Evolutionary conservation across 306 rosid genomes (phyloP), one percentile per base, ranked within the genome.

Genomic region (Corylus heterophylla): DNA sequence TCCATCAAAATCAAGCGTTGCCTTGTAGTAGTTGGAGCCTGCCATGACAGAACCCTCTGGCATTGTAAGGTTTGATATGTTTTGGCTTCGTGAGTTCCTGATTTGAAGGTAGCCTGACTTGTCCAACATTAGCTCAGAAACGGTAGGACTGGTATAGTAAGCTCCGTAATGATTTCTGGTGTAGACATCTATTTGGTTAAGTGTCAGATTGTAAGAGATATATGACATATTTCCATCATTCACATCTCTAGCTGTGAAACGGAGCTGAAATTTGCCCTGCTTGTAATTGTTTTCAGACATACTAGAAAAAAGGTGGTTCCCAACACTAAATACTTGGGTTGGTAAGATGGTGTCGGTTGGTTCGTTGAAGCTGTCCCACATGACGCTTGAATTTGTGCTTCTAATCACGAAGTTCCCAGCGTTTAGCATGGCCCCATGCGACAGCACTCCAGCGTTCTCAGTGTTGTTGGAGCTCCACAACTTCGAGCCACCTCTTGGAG

Each of bases 1-100:
- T 16, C 71, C 71, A 67, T 67, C 71, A 67, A 67, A 67, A n/a
- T 39, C 71, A 42, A 67, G 51, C 42, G 51, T 67, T 67, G 27
- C 71, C 50, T 48, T 67, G 71, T 39, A 42, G 51, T 67, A 67
- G 31, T 29, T 29, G 12, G 49, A 67, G 13, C 3, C 71, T 18
- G 12, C 12, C 27, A 29, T 37, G 51, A 8, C 51, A 35, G 0
- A 2, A 25, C 31, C 22, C 51, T 67, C 0, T 16, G 51, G 3
- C 9, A 29, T 29, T 18, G 50, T 37, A 18, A 67, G 71, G 51
- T 67, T 67, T 4, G 71, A 67, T 37, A 8, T 67, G 17, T 20
- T 58, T 22, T 25, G 13, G 22, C 37, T 22, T 0, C 12, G 14
- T 12, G 64, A 58, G 14, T 10, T 58, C 16, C 64, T 22, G 64